phyloP scores from a whole-genome alignment of 1,284 basidiomycete genomes.

The Cryptococcus sp. region DNA sequence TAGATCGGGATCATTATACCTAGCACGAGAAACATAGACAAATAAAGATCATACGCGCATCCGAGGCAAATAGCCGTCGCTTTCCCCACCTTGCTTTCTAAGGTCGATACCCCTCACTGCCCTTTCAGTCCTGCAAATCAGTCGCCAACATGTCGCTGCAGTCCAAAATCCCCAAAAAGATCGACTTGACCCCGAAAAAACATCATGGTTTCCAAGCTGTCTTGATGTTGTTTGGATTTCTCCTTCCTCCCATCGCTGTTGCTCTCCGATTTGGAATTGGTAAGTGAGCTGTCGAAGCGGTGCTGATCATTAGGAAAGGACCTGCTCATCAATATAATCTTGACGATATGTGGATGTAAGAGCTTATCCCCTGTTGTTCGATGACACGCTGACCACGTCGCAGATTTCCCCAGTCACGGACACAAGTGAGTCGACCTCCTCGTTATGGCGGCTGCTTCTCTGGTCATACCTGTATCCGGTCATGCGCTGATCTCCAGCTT shows the following conservation, averaged over 20 bases:
- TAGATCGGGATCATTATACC: no score
- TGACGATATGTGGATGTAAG: constrained; percentile 85
- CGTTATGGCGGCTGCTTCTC: not conserved
- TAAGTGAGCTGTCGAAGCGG: not conserved
- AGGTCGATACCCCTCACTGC: no score
- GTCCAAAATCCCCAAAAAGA: constrained; percentile 51
- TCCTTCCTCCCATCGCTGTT: constrained; percentile 86
- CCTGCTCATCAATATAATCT: constrained; percentile 85
- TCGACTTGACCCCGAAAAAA: constrained; percentile 62
- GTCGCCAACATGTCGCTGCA: constrained; percentile 21
- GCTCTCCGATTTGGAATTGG: constrained; percentile 92
- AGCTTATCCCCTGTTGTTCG: constrained; percentile 4
- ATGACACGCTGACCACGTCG: not conserved
- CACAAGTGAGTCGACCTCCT: constrained; percentile 45
- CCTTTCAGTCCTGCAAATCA: no score
- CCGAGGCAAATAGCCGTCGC: no score
- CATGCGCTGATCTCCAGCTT: constrained; percentile 57
- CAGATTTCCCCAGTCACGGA: constrained; percentile 48
- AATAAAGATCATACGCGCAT: no score
- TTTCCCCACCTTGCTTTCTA: no score
- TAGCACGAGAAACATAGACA: no score
- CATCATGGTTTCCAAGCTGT: constrained; percentile 79
- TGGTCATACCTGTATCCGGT: not conserved
- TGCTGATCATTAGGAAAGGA: constrained; percentile 51
- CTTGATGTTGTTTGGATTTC: constrained; percentile 74